Conservation (phyloP, 352 stramenopile species). For the Bremia lactucae region DNA sequence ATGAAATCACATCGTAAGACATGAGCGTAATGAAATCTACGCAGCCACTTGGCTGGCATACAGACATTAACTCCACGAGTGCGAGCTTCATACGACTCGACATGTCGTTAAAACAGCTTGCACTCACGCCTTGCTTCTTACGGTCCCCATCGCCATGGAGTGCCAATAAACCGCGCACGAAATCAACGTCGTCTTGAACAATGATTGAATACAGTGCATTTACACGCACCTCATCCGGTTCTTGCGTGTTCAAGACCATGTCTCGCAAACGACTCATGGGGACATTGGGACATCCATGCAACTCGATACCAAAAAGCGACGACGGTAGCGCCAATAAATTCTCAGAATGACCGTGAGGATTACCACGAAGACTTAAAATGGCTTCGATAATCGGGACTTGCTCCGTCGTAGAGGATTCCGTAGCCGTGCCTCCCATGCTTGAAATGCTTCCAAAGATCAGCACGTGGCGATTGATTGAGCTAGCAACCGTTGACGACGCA, state of each 20-base stretch:
- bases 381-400: constrained; percentile 71
- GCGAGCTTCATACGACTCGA: constrained; percentile 59
- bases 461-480: constrained; percentile 66
- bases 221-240: constrained; percentile 48
- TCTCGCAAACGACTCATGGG: constrained; percentile 58
- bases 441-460: constrained; percentile 74
- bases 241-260: constrained; percentile 41
- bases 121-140: constrained; percentile 50
- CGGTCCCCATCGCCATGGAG: constrained; percentile 48
- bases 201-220: constrained; percentile 70
- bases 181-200: constrained; percentile 50
- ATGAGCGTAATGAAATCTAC: constrained; percentile 61
- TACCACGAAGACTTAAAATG: constrained; percentile 58
- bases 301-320: constrained; percentile 42
- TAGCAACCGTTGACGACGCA: constrained; percentile 41
- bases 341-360: constrained; percentile 24
- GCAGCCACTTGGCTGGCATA: constrained; percentile 41
- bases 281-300: constrained; percentile 37
- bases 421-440: constrained; percentile 47
- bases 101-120: constrained; percentile 53
- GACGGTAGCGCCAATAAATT: constrained; percentile 11
- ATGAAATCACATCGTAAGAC: constrained; percentile 73
- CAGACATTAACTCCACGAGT: constrained; percentile 55
- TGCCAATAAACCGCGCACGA: constrained; percentile 46
- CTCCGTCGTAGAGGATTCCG: constrained; percentile 65